These are phyloP conservation scores for Talaromyces funiculosus DNA, from an alignment of 2,329 filamentous ascomycete species.

Conservation along the genomic window DNA sequence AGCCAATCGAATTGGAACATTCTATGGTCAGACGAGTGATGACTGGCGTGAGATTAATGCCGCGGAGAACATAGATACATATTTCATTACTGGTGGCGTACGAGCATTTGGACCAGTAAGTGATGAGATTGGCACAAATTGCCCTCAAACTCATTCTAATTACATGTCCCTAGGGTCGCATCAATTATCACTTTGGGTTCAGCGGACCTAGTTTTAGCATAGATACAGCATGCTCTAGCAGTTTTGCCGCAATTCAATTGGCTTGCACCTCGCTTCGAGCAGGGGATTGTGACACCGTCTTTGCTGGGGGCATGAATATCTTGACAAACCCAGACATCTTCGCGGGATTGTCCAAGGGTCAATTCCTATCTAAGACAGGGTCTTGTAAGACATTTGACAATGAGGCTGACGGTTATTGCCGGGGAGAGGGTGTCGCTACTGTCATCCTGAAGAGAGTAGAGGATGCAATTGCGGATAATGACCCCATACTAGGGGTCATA, in stretches of 20 bases:
- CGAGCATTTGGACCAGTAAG: constrained; percentile 49
- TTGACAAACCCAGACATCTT: background rate
- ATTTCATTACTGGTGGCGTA: constrained; percentile 57
- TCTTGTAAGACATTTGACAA: constrained; percentile 15
- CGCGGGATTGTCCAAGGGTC: background rate
- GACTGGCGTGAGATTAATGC: constrained; percentile 61
- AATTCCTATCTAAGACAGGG: constrained; percentile 11
- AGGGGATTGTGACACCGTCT: background rate
- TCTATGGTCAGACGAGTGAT: constrained; percentile 59
- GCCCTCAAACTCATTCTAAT: too few relatives aligned
- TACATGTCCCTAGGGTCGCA: background rate
- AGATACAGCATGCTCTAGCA: constrained; percentile 5
- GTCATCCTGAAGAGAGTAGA: constrained; percentile 18
- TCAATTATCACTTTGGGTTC: background rate
- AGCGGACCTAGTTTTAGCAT: background rate
- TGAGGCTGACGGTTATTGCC: constrained; percentile 17
- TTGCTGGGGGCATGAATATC: constrained; percentile 2
- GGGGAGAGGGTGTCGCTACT: constrained; percentile 17
- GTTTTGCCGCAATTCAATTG: background rate
- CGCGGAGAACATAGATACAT: constrained; percentile 61
- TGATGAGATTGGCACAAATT: too few relatives aligned
- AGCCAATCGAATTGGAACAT: background rate
- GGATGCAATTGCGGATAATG: constrained; percentile 17
- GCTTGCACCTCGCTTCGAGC: background rate
- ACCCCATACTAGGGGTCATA: constrained; percentile 18